Base-by-base conservation (phyloP, 768 basidiomycete genomes). In the Pholiota microspora region DNA sequence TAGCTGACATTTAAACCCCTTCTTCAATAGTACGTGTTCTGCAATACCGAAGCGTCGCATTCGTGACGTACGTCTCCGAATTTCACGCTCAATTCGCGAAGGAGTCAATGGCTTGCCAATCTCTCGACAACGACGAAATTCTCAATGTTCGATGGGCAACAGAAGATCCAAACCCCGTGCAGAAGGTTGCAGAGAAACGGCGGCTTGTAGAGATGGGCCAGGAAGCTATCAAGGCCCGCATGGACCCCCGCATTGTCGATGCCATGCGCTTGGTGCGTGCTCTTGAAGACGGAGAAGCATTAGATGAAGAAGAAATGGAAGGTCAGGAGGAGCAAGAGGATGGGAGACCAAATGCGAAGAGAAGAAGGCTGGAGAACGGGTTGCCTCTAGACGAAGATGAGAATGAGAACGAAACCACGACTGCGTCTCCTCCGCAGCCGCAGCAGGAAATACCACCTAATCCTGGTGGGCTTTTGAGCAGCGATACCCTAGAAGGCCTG, bases 91-190 rank as follows among this genome's bases (percentile, higher is more conserved):
- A 94, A 64, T 99, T 99, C 67, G 97, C 97, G 15, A 97, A 97
- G 68, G 97, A 99, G 69, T 85, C 96, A 0, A 99, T 99, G 97
- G 93, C 96, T 13, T 95, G 95, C 70, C 97, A 99, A 71, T 94
- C 92, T 15, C 78, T 98, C 59, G 97, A 98, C 67, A 90, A 93
- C 63, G 95, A 97, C 67, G 97, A 99, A 66, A 94, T 98, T 57
- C 80, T 98, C 56, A 99, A 99, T 70, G 94, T 98, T 49, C 88
- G 96, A 45, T 99, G 97, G 97, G 97, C 97, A 31, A 98, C 96
- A 0, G 96, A 97, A 67, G 97, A 99, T 68, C 97, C 97, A 0
- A 99, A 99, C 68, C 97, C 96, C 0, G 84, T 84, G 0, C 85
- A 89, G 58, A 95, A 94, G 63, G 85, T 89, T 7, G 81, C 83